These are phyloP conservation scores for Pezicula neosporulosa DNA, from an alignment of 2,329 filamentous ascomycete genomes.

Conservation along the genomic window DNA sequence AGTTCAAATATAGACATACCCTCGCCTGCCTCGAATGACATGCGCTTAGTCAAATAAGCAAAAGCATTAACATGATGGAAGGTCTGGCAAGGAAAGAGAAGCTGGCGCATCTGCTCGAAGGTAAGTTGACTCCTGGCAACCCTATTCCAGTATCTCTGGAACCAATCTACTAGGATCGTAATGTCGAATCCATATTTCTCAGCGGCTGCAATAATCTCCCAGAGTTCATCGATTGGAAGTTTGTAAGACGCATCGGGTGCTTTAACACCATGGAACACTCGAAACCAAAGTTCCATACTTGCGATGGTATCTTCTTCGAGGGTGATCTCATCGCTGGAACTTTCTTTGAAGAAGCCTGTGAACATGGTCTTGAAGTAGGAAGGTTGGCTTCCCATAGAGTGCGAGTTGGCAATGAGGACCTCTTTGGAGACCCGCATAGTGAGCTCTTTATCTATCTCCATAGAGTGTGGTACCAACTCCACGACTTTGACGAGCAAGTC, in stretches of 20 bases:
- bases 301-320: slow-evolving; percentile 8
- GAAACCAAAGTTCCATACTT: slow-evolving; percentile 13
- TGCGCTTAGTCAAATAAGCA: slow-evolving; percentile 6
- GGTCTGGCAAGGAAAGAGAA: slow-evolving; percentile 8
- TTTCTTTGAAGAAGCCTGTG: neutral
- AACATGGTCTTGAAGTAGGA: slow-evolving; percentile 5
- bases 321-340: neutral
- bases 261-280: slow-evolving; percentile 8
- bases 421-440: slow-evolving; percentile 7
- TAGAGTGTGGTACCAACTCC: too few relatives aligned
- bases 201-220: slow-evolving; percentile 8
- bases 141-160: neutral
- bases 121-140: neutral
- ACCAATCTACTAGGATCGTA: slow-evolving; percentile 8
- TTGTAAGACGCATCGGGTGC: slow-evolving; percentile 2
- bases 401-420: slow-evolving; percentile 5
- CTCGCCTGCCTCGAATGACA: slow-evolving; percentile 3
- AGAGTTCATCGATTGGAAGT: slow-evolving; percentile 4
- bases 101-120: neutral
- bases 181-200: slow-evolving; percentile 4
- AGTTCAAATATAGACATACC: slow-evolving; percentile 3
- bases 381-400: too few relatives aligned
- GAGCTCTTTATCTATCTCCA: too few relatives aligned
- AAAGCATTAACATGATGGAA: slow-evolving; percentile 8
- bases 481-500: too few relatives aligned